Evolutionary conservation across 768 basidiomycete species (phyloP), one percentile per base, ranked within the genome.

Genomic region (Favolaschia claudopus): DNA sequence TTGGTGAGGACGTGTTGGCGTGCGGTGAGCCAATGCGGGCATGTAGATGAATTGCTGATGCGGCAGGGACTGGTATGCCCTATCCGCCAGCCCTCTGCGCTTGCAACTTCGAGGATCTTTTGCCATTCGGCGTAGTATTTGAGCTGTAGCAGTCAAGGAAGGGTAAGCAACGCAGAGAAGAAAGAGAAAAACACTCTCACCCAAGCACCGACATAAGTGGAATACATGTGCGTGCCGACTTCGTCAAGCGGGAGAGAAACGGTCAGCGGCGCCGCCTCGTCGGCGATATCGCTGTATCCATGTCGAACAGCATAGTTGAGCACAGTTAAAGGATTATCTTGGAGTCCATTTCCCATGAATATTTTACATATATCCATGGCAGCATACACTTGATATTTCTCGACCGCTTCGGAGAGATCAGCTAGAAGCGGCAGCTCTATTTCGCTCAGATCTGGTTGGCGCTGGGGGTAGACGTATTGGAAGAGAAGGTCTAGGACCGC

Each of bases 331-430:
- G 69, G 50, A 36, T 66, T 56, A 24, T 65, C 54, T 19, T 60
- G 60, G 4, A 64, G 44, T 19, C 52, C 50, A 13, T 56, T 60
- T n/a, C 45, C 48, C 67, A 70, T 67, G 39, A 59, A 60, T n/a
- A 63, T 60, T 12, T 55, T 27, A 37, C 63, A 67, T 10, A 64
- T 61, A 15, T 62, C 62, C 54, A 68, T 58, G 7, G 67, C 64
- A 32, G 60, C 48, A 50, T 34, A 68, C 14, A 69, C 60, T 37
- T 68, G 48, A 42, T 65, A 70, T 55, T 68, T 70, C 46, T 68
- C 69, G 14, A 46, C 68, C 1, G 68, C 65, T 38, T 69, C 67
- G 3, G 68, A 55, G 25, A 69, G 63, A 5, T 51, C 44, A 4
- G 63, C 63, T 6, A 68, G 45, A 7, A 60, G 54, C 17, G 52